These are phyloP conservation scores for Lithocarpus polystachyus DNA, from an alignment of 306 rosid genomes.

Conservation along the genomic window DNA sequence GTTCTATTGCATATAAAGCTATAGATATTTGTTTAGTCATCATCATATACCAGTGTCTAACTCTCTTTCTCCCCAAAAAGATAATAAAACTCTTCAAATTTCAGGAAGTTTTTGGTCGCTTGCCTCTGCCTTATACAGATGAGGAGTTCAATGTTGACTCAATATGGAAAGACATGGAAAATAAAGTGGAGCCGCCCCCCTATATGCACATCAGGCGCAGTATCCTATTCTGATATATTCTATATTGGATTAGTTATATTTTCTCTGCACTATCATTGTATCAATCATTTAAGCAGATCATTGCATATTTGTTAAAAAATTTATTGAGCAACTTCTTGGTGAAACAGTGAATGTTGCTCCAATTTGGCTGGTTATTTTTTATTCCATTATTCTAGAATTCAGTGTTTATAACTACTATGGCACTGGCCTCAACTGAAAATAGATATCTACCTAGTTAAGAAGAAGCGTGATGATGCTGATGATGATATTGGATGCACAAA, in stretches of 20 bases:
- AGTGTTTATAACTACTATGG: slow-evolving; percentile 2
- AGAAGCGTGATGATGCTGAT: slow-evolving; percentile 66
- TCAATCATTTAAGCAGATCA: slow-evolving; percentile 2
- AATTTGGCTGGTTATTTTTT: background rate
- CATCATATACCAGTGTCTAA: background rate
- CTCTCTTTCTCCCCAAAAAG: background rate
- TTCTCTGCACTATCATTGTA: background rate
- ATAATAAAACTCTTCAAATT: background rate
- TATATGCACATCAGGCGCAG: slow-evolving; percentile 79
- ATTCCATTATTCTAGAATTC: background rate
- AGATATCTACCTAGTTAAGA: slow-evolving; percentile 84
- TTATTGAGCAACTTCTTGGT: slow-evolving; percentile 1
- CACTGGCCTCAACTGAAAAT: slow-evolving; percentile 45
- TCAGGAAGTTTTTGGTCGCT: slow-evolving; percentile 67
- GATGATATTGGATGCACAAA: slow-evolving; percentile 78
- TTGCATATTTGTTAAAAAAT: slow-evolving; percentile 15
- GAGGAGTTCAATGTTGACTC: slow-evolving; percentile 88
- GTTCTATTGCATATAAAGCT: background rate
- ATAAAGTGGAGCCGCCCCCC: slow-evolving; percentile 70
- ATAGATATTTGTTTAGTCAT: background rate
- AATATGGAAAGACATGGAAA: slow-evolving; percentile 68
- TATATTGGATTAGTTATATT: slow-evolving; percentile 17
- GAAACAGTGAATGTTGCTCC: background rate
- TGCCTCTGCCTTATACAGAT: slow-evolving; percentile 67
- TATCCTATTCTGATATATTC: slow-evolving; percentile 48